Percentiles rank a stretch among this genome's conserved stretches.
phyloP scores from a whole-genome alignment of 768 basidiomycete species.

The Boletus edulis region DNA sequence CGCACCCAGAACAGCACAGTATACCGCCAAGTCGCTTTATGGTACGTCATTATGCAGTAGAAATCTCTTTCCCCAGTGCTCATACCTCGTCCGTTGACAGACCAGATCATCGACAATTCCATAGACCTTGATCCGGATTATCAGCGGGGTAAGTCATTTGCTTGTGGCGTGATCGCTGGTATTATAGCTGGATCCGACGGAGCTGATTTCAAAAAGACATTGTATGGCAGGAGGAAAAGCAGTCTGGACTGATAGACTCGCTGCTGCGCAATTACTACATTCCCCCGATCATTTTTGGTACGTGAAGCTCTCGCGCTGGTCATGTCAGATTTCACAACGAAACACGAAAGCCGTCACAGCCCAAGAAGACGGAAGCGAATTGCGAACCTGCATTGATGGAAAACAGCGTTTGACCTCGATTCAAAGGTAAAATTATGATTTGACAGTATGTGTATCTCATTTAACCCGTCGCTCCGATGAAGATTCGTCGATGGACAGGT shows the following conservation, averaged over 20 bases:
- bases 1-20: constrained; percentile 38
- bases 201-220: constrained; percentile 39
- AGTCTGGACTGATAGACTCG: constrained; percentile 62
- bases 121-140: constrained; percentile 66
- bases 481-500: constrained; percentile 60
- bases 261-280: constrained; percentile 62
- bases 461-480: background rate
- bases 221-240: constrained; percentile 64
- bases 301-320: constrained; percentile 7
- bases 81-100: constrained; percentile 27
- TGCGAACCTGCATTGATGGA: constrained; percentile 64
- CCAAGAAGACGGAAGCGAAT: constrained; percentile 41
- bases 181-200: background rate
- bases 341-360: constrained; percentile 35
- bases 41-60: constrained; percentile 29
- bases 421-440: constrained; percentile 38
- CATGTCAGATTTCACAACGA: background rate
- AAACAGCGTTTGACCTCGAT: constrained; percentile 72
- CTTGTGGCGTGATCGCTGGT: background rate
- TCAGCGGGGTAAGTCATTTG: constrained; percentile 49
- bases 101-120: constrained; percentile 42
- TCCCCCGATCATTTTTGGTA: constrained; percentile 67
- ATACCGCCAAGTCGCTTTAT: constrained; percentile 43
- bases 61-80: background rate
- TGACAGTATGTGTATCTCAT: background rate